phyloP scores from a whole-genome alignment of 2,329 filamentous ascomycete species.

The Botrytis aclada region DNA sequence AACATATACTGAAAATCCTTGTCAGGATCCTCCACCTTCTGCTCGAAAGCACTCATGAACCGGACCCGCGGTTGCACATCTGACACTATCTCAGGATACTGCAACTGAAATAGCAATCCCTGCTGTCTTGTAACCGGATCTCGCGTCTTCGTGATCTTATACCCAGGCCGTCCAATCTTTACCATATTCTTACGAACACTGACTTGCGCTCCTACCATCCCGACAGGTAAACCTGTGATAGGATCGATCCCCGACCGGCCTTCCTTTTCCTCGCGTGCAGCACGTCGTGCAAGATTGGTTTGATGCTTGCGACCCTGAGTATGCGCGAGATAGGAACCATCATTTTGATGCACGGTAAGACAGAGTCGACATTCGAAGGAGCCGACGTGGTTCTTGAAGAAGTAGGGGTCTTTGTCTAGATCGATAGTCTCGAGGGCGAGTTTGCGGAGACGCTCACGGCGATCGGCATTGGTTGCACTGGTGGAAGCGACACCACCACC shows the following conservation, averaged over 20 bases:
- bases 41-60: constrained; percentile 97
- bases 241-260: constrained; percentile 66
- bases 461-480: constrained; percentile 92
- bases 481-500: constrained; percentile 94
- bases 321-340: constrained; percentile 97
- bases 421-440: constrained; percentile 98
- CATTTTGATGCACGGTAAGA: constrained; percentile 96
- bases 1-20: constrained; percentile 93
- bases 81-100: constrained; percentile 84
- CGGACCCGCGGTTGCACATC: constrained; percentile 78
- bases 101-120: constrained; percentile 90
- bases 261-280: constrained; percentile 92
- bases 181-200: constrained; percentile 75
- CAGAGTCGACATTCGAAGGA: constrained; percentile 97
- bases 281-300: constrained; percentile 92
- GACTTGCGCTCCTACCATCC: constrained; percentile 64
- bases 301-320: constrained; percentile 99
- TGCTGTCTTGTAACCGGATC: constrained; percentile 86
- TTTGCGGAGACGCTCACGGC: constrained; percentile 93
- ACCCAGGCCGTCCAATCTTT: constrained; percentile 94
- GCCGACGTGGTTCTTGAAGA: constrained; percentile 99
- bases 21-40: constrained; percentile 92
- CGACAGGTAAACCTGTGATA: constrained; percentile 67
- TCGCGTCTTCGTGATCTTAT: constrained; percentile 95
- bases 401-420: constrained; percentile 98